Evolutionary conservation across 257 asterid species (phyloP).

Genomic region (Scutellaria minor): DNA sequence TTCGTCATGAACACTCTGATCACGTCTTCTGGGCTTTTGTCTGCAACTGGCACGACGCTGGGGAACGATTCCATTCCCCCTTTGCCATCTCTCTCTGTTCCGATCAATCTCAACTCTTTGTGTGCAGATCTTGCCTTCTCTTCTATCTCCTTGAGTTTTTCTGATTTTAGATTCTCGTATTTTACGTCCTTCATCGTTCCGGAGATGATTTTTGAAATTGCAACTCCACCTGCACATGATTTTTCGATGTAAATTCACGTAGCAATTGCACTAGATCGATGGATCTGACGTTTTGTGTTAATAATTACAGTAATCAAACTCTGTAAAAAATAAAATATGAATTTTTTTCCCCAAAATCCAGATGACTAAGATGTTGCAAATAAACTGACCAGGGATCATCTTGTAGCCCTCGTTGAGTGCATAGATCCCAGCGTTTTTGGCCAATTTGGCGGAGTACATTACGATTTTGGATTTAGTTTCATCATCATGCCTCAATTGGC

Average conservation of each 20-base stretch:
- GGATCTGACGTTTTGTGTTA: too few species aligned
- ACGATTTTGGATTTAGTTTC: constrained; percentile 42
- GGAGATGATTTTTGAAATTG: constrained; percentile 39
- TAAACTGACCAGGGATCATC: constrained; percentile 46
- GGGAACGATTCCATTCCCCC: background rate
- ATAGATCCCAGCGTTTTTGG: background rate
- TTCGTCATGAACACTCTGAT: constrained; percentile 50
- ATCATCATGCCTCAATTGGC: constrained; percentile 36
- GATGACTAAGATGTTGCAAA: too few species aligned
- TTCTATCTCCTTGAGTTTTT: constrained; percentile 11
- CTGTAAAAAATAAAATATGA: too few species aligned
- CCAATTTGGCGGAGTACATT: constrained; percentile 37
- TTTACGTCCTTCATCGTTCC: constrained; percentile 42
- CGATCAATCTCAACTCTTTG: background rate
- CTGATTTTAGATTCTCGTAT: constrained; percentile 30
- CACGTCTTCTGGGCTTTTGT: constrained; percentile 46
- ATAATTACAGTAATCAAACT: too few species aligned
- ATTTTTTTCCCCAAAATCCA: too few species aligned
- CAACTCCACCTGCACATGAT: constrained; percentile 44
- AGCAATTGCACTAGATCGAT: too few species aligned
- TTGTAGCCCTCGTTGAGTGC: constrained; percentile 42
- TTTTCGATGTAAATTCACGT: too few species aligned
- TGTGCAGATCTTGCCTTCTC: background rate
- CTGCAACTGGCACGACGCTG: background rate
- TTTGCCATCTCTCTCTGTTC: constrained; percentile 23